Evolutionary conservation across 1,284 basidiomycete genomes (phyloP), one percentile per base, ranked within the genome.

Genomic region (Naganishia albida): DNA sequence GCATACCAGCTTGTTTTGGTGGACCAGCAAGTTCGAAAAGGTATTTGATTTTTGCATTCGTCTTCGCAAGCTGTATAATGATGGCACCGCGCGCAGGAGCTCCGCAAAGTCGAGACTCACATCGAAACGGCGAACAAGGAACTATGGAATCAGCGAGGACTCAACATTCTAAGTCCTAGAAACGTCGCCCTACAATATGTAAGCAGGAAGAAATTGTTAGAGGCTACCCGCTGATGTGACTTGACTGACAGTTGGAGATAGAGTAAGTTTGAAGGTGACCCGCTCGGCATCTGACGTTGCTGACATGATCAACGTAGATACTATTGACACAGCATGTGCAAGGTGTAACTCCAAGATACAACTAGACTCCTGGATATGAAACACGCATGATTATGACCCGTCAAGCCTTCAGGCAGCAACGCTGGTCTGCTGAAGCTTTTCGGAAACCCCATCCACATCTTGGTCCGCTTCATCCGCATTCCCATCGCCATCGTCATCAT

Each of bases 181-280:
- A 70, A 74, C 55, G 78, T 78, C 6, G 82, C 80, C 7, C 78
- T 81, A 62, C 78, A 83, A 71, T 84, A 80, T 66, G 81, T 82
- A 64, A 74, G 80, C 74, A 28, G 38, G 15, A 20, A n/a, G n/a
- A n/a, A n/a, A n/a, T n/a, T n/a, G n/a, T n/a, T n/a, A n/a, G n/a
- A n/a, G n/a, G n/a, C n/a, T n/a, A n/a, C 20, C 3, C n/a, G 20
- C 46, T 48, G 46, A 25, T 20, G 13, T 20, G 2, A 25, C 4
- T 48, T 23, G 23, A 20, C 38, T 20, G 28, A 34, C 59, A 78
- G 76, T 66, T 80, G 46, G 79, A 81, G 69, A 52, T 78, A 51
- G 75, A 77, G 67, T 77, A 44, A 42, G 66, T 48, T n/a, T 7
- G 23, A n/a, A n/a, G 7, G 3, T 26, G 12, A 1, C 2, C 56